Evolutionary conservation across 1,139 yeast species (phyloP).

Genomic region (Debaryomycetaceae sp.): DNA sequence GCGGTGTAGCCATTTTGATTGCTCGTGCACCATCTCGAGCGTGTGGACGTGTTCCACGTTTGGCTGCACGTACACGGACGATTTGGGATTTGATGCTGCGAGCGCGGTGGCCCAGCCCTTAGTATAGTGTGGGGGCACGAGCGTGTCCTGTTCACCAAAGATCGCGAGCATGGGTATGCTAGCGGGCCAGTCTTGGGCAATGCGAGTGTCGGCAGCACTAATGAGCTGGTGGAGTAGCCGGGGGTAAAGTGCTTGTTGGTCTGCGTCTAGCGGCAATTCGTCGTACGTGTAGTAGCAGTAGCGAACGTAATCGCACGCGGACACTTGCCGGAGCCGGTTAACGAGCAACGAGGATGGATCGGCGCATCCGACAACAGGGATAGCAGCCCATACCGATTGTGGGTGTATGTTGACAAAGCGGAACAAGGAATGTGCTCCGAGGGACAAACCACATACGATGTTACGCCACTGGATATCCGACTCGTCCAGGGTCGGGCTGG

Average conservation of each 20-base stretch:
- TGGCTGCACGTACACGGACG: constrained; percentile 19
- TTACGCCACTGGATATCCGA: constrained; percentile 18
- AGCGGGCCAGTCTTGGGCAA: constrained; percentile 26
- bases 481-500: background rate
- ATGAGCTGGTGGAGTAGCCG: constrained; percentile 25
- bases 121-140: constrained; percentile 28
- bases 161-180: constrained; percentile 25
- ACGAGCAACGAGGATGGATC: constrained; percentile 34
- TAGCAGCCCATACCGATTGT: constrained; percentile 23
- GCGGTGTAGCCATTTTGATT: constrained; percentile 20
- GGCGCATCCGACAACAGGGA: constrained; percentile 38
- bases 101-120: constrained; percentile 25
- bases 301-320: constrained; percentile 13
- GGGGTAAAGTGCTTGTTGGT: constrained; percentile 20
- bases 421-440: constrained; percentile 52
- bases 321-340: constrained; percentile 22
- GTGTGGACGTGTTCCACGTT: constrained; percentile 27
- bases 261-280: constrained; percentile 22
- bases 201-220: constrained; percentile 17
- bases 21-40: constrained; percentile 23
- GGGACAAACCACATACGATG: constrained; percentile 42
- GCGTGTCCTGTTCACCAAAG: constrained; percentile 25
- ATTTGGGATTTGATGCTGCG: constrained; percentile 14
- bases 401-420: constrained; percentile 34
- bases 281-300: constrained; percentile 23